Base-by-base conservation (phyloP, 768 basidiomycete genomes). In the Podaxis sp. region DNA sequence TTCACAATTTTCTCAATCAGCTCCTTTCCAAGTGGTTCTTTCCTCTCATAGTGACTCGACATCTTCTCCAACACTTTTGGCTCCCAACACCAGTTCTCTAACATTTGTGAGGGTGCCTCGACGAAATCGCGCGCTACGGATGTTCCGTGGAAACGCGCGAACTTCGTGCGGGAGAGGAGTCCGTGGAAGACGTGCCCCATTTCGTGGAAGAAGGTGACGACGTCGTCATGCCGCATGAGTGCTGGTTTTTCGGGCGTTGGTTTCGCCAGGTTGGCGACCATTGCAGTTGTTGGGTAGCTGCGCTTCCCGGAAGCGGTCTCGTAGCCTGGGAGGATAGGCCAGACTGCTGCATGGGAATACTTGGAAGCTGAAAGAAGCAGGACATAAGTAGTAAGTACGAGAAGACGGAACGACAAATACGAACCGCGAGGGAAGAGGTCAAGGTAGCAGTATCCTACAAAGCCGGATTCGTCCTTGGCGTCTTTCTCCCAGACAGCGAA, bases 11-110 rank as follows among this genome's bases (percentile, higher is more conserved):
- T 93, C 28, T 86, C 79, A 63, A 95, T 94, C 57, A 92, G 77
- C 22, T 90, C 90, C 2, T 82, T 72, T 2, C 88, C 84, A 15
- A 96, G 79, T 0, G 88, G 83, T 69, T 91, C 78, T 68, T 90
- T 82, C 1, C 87, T 90, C 74, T 91, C 75, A 71, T 87, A 92
- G 72, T 96, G 94, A 68, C 85, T 85, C 17, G 90, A 93, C 87
- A 96, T 90, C 65, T 82, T 77, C 66, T 86, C 79, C 8, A 95
- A 80, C 13, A 93, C 90, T 57, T 84, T 81, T 0, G 87, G 88
- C 70, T 93, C 91, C 89, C 90, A 94, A 68, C 92, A 93, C 93
- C 93, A 95, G 69, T 95, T 93, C 75, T 96, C 94, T 64, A 95
- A 78, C 93, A 95, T 95, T 76, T 96, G 93, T 17, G 89, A 90